A percentile compares a stretch with the other conserved stretches of the same genome.
These are phyloP conservation scores for Hanseniaspora osmophila DNA, from an alignment of 805 yeast genomes.

Conservation along the genomic window DNA sequence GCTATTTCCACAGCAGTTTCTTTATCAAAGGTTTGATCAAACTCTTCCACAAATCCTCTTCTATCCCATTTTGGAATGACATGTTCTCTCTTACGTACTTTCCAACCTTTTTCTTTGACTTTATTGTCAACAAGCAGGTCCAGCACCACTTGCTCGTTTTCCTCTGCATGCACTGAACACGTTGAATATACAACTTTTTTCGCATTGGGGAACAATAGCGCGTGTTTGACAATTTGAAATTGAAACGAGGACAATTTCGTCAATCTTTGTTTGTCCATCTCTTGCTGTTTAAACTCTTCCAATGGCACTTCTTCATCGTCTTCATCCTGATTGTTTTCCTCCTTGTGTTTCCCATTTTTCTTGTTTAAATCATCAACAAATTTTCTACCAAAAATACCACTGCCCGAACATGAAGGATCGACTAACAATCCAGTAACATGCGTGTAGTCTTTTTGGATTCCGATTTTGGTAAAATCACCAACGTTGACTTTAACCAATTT, in stretches of 20 bases:
- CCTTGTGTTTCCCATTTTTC: constrained; percentile 8
- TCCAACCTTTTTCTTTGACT: constrained; percentile 65
- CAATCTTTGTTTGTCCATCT: constrained; percentile 27
- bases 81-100: constrained; percentile 37
- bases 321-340: constrained; percentile 4
- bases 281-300: constrained; percentile 35
- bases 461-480: constrained; percentile 28
- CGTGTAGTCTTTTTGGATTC: constrained; percentile 22
- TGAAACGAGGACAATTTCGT: constrained; percentile 75
- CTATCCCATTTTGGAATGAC: constrained; percentile 80
- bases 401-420: constrained; percentile 96
- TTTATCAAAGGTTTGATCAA: constrained; percentile 32
- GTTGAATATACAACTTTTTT: constrained; percentile 80
- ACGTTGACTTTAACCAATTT: constrained; percentile 33
- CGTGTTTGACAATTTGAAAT: constrained; percentile 76
- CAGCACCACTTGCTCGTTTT: constrained; percentile 83
- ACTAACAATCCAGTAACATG: constrained; percentile 71
- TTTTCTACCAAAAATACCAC: constrained; percentile 91
- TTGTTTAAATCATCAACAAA: constrained; percentile 33
- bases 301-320: constrained; percentile 17
- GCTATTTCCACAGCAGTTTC: constrained; percentile 44
- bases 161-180: constrained; percentile 87
- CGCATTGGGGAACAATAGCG: constrained; percentile 67
- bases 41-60: constrained; percentile 66
- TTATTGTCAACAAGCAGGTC: constrained; percentile 55